Evolutionary conservation across 192 early-diverging fungal genomes (phyloP).

Genomic region (Mortierella claussenii): DNA sequence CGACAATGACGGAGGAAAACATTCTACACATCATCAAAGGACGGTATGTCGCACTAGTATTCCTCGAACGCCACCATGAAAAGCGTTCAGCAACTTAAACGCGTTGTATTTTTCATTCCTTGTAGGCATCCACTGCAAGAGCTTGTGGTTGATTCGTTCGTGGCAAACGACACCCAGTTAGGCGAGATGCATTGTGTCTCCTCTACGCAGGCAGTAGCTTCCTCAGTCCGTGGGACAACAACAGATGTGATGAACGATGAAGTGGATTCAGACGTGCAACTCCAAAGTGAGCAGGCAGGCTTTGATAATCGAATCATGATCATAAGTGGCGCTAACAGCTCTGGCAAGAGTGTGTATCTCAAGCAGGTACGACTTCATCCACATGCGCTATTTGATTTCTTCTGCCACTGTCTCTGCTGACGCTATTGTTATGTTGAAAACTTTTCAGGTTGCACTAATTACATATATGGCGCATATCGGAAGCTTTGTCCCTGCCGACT

Average conservation of each 20-base stretch:
- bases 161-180: conserved; percentile 76
- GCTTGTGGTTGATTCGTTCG: conserved; percentile 67
- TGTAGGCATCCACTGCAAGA: conserved; percentile 76
- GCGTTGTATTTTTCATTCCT: no score
- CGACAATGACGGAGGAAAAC: conserved; percentile 65
- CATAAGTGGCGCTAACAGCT: conserved; percentile 86
- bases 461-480: conserved; percentile 92
- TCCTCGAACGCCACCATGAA: no score
- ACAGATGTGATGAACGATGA: neutral
- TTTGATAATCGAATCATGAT: conserved; percentile 63
- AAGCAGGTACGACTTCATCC: conserved; percentile 62
- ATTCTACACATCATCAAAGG: conserved; percentile 71
- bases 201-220: neutral
- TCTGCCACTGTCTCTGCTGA: neutral
- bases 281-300: neutral
- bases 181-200: conserved; percentile 5
- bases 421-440: neutral
- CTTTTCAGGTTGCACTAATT: conserved; percentile 74
- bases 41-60: conserved; percentile 64
- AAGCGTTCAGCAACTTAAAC: no score
- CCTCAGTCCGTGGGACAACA: neutral
- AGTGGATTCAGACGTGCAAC: neutral
- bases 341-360: conserved; percentile 82
- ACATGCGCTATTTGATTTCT: neutral
- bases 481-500: conserved; percentile 85